phyloP scores from a whole-genome alignment of 139 green algal genomes.

The Volvox africanus region DNA sequence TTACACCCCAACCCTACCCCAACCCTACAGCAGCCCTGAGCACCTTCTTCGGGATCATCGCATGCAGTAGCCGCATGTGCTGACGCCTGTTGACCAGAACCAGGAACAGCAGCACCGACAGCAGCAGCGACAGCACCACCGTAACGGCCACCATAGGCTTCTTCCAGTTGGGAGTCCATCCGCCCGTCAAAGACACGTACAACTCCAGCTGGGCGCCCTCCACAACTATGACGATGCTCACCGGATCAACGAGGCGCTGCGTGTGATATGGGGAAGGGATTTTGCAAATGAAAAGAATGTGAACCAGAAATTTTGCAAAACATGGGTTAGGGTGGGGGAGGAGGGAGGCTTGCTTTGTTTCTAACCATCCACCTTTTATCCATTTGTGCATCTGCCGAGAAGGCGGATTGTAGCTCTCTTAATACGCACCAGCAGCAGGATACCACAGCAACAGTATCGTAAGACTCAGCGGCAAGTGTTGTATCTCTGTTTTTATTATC shows the following conservation, averaged over 20 bases:
- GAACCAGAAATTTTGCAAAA: too few relatives aligned
- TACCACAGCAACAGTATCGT: too few relatives aligned
- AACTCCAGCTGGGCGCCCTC: slow-evolving; percentile 7
- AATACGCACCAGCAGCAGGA: too few relatives aligned
- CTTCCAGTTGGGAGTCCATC: slow-evolving; percentile 23
- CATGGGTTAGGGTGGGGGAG: too few relatives aligned
- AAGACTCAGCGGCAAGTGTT: too few relatives aligned
- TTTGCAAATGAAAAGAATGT: too few relatives aligned
- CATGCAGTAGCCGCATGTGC: slow-evolving; percentile 49
- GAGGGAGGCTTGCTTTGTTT: too few relatives aligned
- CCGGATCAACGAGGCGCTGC: slow-evolving; percentile 12
- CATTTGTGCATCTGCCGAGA: too few relatives aligned
- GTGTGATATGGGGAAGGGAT: neutral
- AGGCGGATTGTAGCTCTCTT: too few relatives aligned
- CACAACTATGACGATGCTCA: neutral
- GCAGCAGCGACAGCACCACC: slow-evolving; percentile 11
- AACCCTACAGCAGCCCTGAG: neutral
- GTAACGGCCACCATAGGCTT: neutral
- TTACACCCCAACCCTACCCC: neutral
- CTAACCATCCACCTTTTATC: too few relatives aligned
- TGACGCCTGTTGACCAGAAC: slow-evolving; percentile 38
- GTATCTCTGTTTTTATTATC: too few relatives aligned
- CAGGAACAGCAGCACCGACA: slow-evolving; percentile 15
- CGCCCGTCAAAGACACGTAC: neutral
- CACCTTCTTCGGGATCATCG: slow-evolving; percentile 50